phyloP scores from a whole-genome alignment of 225 moss, liverwort and hornwort genomes.

The Sphagnum contortum region DNA sequence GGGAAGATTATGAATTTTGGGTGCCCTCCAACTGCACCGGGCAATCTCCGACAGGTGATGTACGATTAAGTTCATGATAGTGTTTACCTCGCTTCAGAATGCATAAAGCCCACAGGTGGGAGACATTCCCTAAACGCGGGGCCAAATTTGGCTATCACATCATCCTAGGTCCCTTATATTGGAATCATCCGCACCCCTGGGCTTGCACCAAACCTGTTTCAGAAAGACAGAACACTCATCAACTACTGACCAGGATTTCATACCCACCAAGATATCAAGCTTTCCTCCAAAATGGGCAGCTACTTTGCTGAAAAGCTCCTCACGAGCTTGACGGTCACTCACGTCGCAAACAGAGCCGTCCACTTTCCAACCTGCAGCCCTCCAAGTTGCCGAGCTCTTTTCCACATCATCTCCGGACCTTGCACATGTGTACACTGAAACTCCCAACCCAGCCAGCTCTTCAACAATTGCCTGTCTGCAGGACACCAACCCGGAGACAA shows the following conservation, averaged over 20 bases:
- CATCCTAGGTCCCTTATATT: no score
- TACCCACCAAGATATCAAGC: slow-evolving; percentile 63
- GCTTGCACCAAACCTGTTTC: no score
- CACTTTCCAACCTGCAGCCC: slow-evolving; percentile 37
- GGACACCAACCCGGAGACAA: no score
- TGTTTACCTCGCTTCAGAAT: no score
- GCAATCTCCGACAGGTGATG: no score
- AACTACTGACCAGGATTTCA: not conserved
- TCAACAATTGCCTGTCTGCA: slow-evolving; percentile 63
- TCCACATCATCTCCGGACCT: slow-evolving; percentile 40
- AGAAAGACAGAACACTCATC: not conserved
- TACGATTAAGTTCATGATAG: no score
- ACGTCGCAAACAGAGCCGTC: slow-evolving; percentile 56
- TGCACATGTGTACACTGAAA: slow-evolving; percentile 50
- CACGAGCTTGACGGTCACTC: slow-evolving; percentile 40
- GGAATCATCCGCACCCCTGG: no score
- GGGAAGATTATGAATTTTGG: no score
- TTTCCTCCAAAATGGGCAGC: slow-evolving; percentile 34
- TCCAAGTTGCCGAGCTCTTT: slow-evolving; percentile 44
- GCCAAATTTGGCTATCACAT: no score
- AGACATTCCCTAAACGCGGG: no score
- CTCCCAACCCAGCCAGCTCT: slow-evolving; percentile 64
- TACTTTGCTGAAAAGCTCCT: slow-evolving; percentile 40
- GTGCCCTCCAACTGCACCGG: no score
- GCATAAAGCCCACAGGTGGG: no score